These are phyloP conservation scores for Triticum turgidum DNA, from an alignment of 176 grass and related monocot genomes.

Conservation along the genomic window DNA sequence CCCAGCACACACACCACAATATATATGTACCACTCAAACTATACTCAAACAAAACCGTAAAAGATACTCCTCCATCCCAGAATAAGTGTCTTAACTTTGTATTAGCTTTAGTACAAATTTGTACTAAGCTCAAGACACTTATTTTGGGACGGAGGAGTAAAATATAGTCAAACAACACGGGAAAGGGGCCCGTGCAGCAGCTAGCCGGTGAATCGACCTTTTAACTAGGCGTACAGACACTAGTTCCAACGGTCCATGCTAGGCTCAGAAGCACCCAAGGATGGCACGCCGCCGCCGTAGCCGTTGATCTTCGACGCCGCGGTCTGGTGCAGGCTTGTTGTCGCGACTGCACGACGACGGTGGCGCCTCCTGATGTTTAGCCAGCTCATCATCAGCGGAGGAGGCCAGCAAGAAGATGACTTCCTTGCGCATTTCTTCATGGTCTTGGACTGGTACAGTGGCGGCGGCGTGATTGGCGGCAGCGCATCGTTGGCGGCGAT, in stretches of 20 bases:
- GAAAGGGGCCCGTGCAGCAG: background rate
- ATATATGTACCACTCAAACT: background rate
- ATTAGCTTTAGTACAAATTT: too few relatives aligned
- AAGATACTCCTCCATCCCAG: too few relatives aligned
- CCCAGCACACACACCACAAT: background rate
- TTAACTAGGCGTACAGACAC: background rate
- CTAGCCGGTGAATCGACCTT: background rate
- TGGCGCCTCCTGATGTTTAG: background rate
- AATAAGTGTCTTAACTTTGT: too few relatives aligned
- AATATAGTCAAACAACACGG: background rate
- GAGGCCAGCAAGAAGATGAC: background rate
- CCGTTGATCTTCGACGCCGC: background rate
- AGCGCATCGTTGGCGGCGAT: background rate
- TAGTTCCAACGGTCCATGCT: background rate
- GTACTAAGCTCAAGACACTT: too few relatives aligned
- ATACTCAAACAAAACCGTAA: background rate
- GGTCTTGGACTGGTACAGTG: conserved; percentile 31
- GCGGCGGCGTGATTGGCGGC: conserved; percentile 40
- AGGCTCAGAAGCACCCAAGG: background rate
- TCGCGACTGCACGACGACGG: background rate
- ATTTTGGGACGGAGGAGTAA: too few relatives aligned
- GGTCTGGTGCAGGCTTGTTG: background rate
- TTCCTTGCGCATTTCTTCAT: background rate
- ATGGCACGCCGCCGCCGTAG: background rate
- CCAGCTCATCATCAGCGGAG: background rate